Evolutionary conservation across 2,329 filamentous ascomycete genomes (phyloP).

Genomic region (Stachybotrys chlorohalonatus): DNA sequence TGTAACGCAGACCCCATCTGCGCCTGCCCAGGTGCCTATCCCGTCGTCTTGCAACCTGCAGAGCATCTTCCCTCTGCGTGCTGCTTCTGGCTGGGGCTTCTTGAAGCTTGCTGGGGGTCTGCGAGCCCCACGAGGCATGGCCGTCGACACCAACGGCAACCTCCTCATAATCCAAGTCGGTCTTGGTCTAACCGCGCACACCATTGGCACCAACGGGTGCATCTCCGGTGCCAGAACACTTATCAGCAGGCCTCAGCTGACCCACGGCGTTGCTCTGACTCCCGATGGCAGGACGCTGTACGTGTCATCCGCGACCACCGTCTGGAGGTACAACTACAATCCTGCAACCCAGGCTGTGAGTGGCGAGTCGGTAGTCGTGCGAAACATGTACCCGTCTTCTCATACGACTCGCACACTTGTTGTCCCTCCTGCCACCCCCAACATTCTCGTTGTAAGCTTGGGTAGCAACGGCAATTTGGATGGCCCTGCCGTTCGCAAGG

Average conservation of each 20-base stretch:
- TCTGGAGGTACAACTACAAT: conserved; percentile 51
- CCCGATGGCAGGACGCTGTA: conserved; percentile 29
- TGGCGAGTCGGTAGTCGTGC: conserved; percentile 29
- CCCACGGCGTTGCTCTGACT: conserved; percentile 29
- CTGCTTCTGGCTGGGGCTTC: conserved; percentile 25
- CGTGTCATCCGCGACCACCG: conserved; percentile 28
- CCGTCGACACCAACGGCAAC: conserved; percentile 25
- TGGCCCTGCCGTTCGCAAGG: conserved; percentile 19
- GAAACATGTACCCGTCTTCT: conserved; percentile 27
- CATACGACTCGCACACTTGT: conserved; percentile 28
- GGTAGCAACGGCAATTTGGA: conserved; percentile 31
- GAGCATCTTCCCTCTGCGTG: conserved; percentile 17
- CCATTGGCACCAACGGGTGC: conserved; percentile 29
- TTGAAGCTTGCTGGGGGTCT: conserved; percentile 29
- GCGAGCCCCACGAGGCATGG: conserved; percentile 23
- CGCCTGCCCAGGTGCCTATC: not conserved
- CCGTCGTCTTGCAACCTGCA: conserved; percentile 1
- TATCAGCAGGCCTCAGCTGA: conserved; percentile 24
- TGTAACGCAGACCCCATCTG: not conserved
- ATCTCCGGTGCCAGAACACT: conserved; percentile 26
- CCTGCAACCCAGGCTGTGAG: conserved; percentile 33
- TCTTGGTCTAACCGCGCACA: conserved; percentile 28
- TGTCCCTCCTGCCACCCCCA: conserved; percentile 24
- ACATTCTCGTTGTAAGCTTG: conserved; percentile 27
- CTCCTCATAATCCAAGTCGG: conserved; percentile 27